phyloP scores from a whole-genome alignment of 495 filamentous ascomycete species.

The Penicillium ucsense region DNA sequence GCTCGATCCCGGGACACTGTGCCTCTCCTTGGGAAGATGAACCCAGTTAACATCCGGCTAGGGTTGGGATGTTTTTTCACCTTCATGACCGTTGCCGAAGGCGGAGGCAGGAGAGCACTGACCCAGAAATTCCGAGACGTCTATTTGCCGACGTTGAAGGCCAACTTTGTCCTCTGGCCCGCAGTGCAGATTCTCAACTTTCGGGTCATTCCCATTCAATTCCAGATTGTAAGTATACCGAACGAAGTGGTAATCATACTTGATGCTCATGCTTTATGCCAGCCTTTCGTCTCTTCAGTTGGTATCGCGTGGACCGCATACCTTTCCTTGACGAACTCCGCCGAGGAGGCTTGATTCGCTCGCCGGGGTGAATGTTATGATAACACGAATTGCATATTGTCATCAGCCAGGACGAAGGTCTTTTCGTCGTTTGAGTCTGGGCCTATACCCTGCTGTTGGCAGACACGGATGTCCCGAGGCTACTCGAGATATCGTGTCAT shows the following conservation, averaged over 20 bases:
- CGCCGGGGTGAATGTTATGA: constrained; percentile 7
- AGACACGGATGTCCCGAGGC: too few relatives aligned
- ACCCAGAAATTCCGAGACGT: constrained; percentile 82
- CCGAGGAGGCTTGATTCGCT: constrained; percentile 49
- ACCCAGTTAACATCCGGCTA: constrained; percentile 12
- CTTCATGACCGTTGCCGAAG: constrained; percentile 93
- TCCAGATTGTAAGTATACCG: constrained; percentile 73
- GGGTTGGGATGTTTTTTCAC: constrained; percentile 85
- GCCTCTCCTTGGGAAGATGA: too few relatives aligned
- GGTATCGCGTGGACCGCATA: constrained; percentile 99
- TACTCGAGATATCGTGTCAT: too few relatives aligned
- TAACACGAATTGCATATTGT: constrained; percentile 3
- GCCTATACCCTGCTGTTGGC: too few relatives aligned
- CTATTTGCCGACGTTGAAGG: constrained; percentile 87
- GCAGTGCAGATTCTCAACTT: constrained; percentile 96
- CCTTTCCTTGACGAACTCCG: constrained; percentile 84
- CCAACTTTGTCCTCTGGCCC: constrained; percentile 94
- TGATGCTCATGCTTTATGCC: constrained; percentile 3
- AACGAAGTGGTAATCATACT: too few relatives aligned
- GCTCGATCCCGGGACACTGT: not conserved
- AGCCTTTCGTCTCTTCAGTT: constrained; percentile 95
- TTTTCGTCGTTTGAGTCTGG: too few relatives aligned
- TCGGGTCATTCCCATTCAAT: constrained; percentile 85
- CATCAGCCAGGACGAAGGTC: too few relatives aligned
- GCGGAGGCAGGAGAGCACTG: constrained; percentile 74